These are phyloP conservation scores for Mycogone perniciosa DNA, from an alignment of 2,329 filamentous ascomycete genomes.

Conservation along the genomic window DNA sequence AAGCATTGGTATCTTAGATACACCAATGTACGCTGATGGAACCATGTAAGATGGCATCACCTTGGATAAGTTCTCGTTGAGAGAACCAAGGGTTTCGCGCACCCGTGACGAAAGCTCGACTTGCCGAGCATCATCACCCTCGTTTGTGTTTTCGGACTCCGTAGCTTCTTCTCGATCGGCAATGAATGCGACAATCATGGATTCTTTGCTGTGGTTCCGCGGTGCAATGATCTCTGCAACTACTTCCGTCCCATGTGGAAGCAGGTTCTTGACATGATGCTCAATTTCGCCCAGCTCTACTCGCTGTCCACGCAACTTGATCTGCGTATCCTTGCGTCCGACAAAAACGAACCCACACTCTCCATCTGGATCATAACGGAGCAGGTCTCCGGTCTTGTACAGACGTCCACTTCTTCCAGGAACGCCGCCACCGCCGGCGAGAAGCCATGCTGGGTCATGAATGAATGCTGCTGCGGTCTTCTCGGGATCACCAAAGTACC, in stretches of 20 bases:
- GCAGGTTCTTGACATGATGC: slow-evolving; percentile 39
- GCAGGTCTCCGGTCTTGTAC: slow-evolving; percentile 57
- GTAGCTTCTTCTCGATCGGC: slow-evolving; percentile 19
- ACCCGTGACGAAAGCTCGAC: too few species aligned
- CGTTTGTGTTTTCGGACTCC: too few species aligned
- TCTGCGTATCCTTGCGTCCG: slow-evolving; percentile 60
- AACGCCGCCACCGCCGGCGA: slow-evolving; percentile 29
- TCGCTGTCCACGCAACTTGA: slow-evolving; percentile 60
- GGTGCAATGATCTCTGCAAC: slow-evolving; percentile 44
- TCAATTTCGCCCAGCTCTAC: slow-evolving; percentile 55
- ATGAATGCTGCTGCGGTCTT: slow-evolving; percentile 56
- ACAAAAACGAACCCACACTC: slow-evolving; percentile 51
- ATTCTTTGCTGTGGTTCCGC: slow-evolving; percentile 28
- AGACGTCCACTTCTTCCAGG: slow-evolving; percentile 38
- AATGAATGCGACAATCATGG: slow-evolving; percentile 34
- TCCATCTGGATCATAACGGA: slow-evolving; percentile 46
- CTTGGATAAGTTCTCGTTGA: not conserved
- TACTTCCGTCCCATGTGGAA: slow-evolving; percentile 38
- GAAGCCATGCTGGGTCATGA: slow-evolving; percentile 46
- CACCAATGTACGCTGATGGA: slow-evolving; percentile 40
- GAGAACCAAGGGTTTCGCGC: too few species aligned
- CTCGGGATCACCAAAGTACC: slow-evolving; percentile 52
- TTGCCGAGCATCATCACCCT: too few species aligned
- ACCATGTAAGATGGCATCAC: slow-evolving; percentile 41
- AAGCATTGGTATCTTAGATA: slow-evolving; percentile 39